Evolutionary conservation across 2,329 filamentous ascomycete species (phyloP), one percentile per base, ranked within the genome.

Genomic region (Colletotrichum lini): DNA sequence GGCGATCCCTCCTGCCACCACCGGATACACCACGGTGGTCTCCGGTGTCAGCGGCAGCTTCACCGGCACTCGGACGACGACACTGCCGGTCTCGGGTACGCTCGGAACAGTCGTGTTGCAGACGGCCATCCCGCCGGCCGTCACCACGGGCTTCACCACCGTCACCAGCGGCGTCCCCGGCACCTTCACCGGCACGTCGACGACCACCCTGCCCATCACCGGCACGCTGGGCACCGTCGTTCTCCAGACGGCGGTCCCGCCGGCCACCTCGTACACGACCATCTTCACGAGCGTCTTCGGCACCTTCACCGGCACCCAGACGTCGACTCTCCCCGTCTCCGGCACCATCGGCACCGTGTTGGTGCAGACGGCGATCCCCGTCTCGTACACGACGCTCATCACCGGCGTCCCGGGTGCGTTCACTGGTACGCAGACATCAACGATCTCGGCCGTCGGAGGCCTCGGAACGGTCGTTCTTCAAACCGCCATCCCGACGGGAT

Each of bases 381-480:
- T 64, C 8, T 67, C 63, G 7, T 70, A 67, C 3, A 65, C 63
- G 12, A 70, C 67, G 1, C 5, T 70, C 30, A n/a, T 40, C 18
- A 61, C 63, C 4, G 67, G 67, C 7, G 16, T 67, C 15, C 6
- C 45, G 1, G 67, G 45, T 16, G 57, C 44, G 13, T 70, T 70
- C 26, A 26, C 50, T 2, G 67, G 67, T 4, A 56, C 67, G 16
- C 63, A 62, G 18, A 62, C 63, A 4, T 47, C 63, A 30, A 66
- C 67, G 2, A 42, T 70, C 4, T 50, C 62, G 2, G 60, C 45
- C 2, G 45, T 59, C 8, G 62, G 67, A 6, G 23, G 21, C 18
- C 8, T 70, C 1, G 63, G 54, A 7, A 70, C 67, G 2, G 47
- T 70, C 26, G 10, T 70, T 13, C 53, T 65, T 1, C 67, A 70